phyloP scores from a whole-genome alignment of 2,329 filamentous ascomycete genomes.

The Ilyonectria destructans region DNA sequence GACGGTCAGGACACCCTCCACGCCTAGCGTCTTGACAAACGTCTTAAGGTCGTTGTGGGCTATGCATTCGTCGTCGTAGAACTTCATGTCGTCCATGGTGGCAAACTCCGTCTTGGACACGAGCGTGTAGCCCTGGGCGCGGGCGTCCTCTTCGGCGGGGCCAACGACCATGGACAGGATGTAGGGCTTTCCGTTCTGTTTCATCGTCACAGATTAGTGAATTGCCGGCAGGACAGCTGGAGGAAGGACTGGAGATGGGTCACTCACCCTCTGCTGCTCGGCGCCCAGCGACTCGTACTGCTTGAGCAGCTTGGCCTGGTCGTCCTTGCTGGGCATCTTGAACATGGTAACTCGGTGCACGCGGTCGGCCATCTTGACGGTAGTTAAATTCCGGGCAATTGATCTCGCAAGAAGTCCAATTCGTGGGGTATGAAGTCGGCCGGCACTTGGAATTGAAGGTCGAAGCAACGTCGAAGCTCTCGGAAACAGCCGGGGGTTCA shows the following conservation, averaged over 20 bases:
- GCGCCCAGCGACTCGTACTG: slow-evolving; percentile 61
- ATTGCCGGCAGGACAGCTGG: neutral
- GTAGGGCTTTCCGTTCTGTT: slow-evolving; percentile 80
- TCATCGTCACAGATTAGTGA: slow-evolving; percentile 12
- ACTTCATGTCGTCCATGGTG: slow-evolving; percentile 78
- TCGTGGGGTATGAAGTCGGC: neutral
- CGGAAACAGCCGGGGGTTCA: slow-evolving; percentile 34
- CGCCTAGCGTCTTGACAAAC: slow-evolving; percentile 51
- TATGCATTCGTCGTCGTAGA: slow-evolving; percentile 73
- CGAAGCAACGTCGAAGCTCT: slow-evolving; percentile 18
- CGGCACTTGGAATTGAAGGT: slow-evolving; percentile 19
- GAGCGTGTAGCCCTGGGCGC: slow-evolving; percentile 77
- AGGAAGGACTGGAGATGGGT: neutral
- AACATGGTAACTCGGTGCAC: slow-evolving; percentile 69
- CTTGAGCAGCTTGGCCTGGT: slow-evolving; percentile 62
- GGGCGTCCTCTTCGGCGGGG: slow-evolving; percentile 69
- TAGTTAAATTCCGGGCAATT: slow-evolving; percentile 18
- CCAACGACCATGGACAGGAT: slow-evolving; percentile 73
- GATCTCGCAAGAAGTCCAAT: slow-evolving; percentile 19
- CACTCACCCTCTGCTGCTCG: slow-evolving; percentile 60
- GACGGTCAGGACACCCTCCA: slow-evolving; percentile 59
- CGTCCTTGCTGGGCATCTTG: slow-evolving; percentile 64
- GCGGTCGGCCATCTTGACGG: slow-evolving; percentile 58
- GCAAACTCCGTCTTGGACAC: slow-evolving; percentile 76
- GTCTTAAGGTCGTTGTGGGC: slow-evolving; percentile 62